Evolutionary conservation across 805 yeast species (phyloP), one percentile per base, ranked within the genome.

Genomic region (Teunomyces panamensis): DNA sequence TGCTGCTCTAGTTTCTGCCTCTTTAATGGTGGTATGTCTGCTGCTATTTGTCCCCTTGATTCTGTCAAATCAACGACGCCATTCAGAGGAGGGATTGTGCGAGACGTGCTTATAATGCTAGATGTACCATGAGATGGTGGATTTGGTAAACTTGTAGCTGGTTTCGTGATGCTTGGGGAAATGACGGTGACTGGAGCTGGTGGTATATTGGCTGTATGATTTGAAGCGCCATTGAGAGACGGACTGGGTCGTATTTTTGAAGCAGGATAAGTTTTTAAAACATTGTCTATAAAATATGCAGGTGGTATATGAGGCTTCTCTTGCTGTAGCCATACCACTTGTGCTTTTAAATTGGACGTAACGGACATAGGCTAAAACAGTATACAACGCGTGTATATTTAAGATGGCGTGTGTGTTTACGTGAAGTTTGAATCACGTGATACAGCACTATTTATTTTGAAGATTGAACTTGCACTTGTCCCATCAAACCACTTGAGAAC

Each of bases 271-370:
- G 44, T 24, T 36, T 50, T 48, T 9, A 46, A 27, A 13, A 37
- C 48, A 35, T 44, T 37, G 4, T 43, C 42, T 24, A 53, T 44
- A 9, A 53, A 33, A 9, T 20, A 16, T 4, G 44, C 43, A 2
- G 45, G 14, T 6, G 56, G 56, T 16, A 50, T 43, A 14, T 53
- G 46, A 5, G 56, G 56, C n/a, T 29, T 24, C 24, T 43, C 43
- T 3, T 32, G 45, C 45, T 49, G 45, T 45, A 53, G 37, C 56
- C 56, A 53, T 11, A 44, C 48, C 30, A 46, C 47, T 14, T 53
- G 56, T 8, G 39, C 43, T 43, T 44, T 48, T 32, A 53, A 42
- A 49, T 53, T 53, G 43, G 50, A 50, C 17, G 52, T 41, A 42
- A 44, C 46, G 37, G 49, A 48, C 56, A 53, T 53, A 29, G 26